Conservation (phyloP, 2,329 filamentous ascomycete genomes). For the Aspergillus arachidicola region DNA sequence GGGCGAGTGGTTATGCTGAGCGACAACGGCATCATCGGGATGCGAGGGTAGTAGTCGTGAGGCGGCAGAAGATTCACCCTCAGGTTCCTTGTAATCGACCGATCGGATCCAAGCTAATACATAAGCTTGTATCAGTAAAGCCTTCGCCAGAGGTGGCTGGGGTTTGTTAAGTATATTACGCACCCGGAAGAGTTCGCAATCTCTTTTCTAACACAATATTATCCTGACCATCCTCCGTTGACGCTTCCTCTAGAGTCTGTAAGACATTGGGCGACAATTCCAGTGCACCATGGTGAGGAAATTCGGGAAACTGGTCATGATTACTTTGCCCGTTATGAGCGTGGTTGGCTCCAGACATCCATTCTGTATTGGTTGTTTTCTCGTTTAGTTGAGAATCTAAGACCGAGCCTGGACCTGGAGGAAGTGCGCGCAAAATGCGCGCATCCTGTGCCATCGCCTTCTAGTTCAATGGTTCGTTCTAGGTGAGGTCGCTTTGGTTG, state of each 20-base stretch:
- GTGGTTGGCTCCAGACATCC: slow-evolving; percentile 14
- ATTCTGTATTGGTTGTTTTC: slow-evolving; percentile 21
- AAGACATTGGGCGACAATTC: slow-evolving; percentile 23
- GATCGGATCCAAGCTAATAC: slow-evolving; percentile 48
- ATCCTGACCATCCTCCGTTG: slow-evolving; percentile 16
- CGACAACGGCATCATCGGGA: slow-evolving; percentile 44
- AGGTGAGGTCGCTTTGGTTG: slow-evolving; percentile 23
- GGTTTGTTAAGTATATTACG: background rate
- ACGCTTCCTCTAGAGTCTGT: slow-evolving; percentile 21
- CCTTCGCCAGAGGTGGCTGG: background rate
- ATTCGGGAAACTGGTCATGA: slow-evolving; percentile 23
- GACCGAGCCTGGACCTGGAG: slow-evolving; percentile 21
- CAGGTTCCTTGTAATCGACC: slow-evolving; percentile 40
- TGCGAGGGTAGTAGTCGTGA: slow-evolving; percentile 40
- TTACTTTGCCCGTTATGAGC: slow-evolving; percentile 18
- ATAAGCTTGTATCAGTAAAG: slow-evolving; percentile 8
- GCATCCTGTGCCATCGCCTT: slow-evolving; percentile 38
- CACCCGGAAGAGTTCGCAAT: slow-evolving; percentile 44
- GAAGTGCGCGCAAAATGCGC: slow-evolving; percentile 25
- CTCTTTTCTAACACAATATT: slow-evolving; percentile 15
- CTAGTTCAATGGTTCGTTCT: slow-evolving; percentile 21
- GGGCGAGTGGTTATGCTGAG: slow-evolving; percentile 50
- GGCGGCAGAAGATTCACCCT: slow-evolving; percentile 36
- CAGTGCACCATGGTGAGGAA: slow-evolving; percentile 22
- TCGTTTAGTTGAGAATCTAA: slow-evolving; percentile 26